These are phyloP conservation scores for Bryum argenteum DNA, from an alignment of 225 moss, liverwort and hornwort genomes.

Conservation along the genomic window DNA sequence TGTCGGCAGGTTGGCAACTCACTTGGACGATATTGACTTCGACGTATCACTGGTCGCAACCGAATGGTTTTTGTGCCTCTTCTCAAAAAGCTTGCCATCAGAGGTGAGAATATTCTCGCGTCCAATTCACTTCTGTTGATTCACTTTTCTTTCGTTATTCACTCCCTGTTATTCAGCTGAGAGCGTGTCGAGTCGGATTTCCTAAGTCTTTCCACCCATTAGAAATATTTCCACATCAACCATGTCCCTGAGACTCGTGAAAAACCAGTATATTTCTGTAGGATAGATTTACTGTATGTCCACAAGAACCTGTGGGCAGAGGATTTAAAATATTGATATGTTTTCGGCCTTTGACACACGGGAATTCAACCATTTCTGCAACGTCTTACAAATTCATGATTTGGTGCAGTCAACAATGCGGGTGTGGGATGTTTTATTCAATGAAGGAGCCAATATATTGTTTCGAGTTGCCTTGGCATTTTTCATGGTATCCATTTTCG, in stretches of 20 bases:
- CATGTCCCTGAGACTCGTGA: not conserved
- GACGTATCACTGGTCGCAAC: slow-evolving; percentile 92
- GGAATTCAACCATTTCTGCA: not conserved
- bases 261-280: not conserved
- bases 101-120: slow-evolving; percentile 52
- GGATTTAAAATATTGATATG: not conserved
- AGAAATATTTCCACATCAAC: no score
- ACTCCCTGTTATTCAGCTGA: not conserved
- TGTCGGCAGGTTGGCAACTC: slow-evolving; percentile 66
- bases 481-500: slow-evolving; percentile 67
- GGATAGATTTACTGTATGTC: not conserved
- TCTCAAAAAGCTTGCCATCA: slow-evolving; percentile 92
- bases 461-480: slow-evolving; percentile 95
- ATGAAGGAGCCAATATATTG: slow-evolving; percentile 82
- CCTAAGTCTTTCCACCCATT: not conserved
- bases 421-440: slow-evolving; percentile 96
- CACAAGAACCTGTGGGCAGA: not conserved
- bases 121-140: not conserved
- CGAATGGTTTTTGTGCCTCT: slow-evolving; percentile 96
- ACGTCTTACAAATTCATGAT: no score
- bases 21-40: slow-evolving; percentile 90
- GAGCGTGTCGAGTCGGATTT: not conserved
- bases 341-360: not conserved
- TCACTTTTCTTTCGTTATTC: not conserved
- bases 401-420: slow-evolving; percentile 78